Evolutionary conservation across 805 yeast species (phyloP).

Genomic region (Sugiyamaella americana): DNA sequence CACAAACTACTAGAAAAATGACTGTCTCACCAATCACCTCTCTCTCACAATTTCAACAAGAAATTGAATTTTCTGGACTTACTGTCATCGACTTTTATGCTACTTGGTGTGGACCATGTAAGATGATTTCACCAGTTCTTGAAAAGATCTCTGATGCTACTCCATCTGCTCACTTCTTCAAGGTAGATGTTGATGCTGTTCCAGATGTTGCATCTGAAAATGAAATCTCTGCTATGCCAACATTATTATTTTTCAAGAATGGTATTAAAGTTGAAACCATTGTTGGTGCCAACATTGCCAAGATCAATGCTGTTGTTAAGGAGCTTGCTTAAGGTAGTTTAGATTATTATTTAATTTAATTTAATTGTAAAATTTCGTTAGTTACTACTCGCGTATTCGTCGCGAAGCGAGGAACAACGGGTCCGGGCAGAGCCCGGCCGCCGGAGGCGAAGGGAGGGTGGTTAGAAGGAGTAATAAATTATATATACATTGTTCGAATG

Average conservation of each 20-base stretch:
- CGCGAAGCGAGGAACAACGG: no score
- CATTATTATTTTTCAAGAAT: constrained; percentile 68
- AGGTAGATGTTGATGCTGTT: constrained; percentile 87
- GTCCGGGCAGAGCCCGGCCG: no score
- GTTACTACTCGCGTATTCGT: no score
- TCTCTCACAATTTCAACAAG: constrained; percentile 58
- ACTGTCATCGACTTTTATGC: constrained; percentile 95
- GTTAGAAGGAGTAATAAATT: no score
- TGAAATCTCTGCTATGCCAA: constrained; percentile 62
- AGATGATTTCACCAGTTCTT: constrained; percentile 79
- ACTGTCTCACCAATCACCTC: constrained; percentile 43
- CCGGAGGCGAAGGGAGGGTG: no score
- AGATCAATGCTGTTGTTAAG: constrained; percentile 56
- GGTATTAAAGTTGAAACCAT: constrained; percentile 76
- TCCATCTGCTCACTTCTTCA: constrained; percentile 67
- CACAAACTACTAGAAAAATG: constrained; percentile 35
- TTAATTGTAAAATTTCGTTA: constrained; percentile 1
- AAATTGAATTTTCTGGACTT: constrained; percentile 57
- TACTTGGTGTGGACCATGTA: constrained; percentile 99
- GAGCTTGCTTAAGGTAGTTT: constrained; percentile 31
- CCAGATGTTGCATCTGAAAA: constrained; percentile 65
- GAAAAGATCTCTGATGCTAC: constrained; percentile 46
- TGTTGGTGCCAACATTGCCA: constrained; percentile 77
- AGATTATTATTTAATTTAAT: background rate
- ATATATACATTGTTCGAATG: constrained; percentile 16